Conservation (phyloP, 2,329 filamentous ascomycete species). For the Achaetomium macrosporum region DNA sequence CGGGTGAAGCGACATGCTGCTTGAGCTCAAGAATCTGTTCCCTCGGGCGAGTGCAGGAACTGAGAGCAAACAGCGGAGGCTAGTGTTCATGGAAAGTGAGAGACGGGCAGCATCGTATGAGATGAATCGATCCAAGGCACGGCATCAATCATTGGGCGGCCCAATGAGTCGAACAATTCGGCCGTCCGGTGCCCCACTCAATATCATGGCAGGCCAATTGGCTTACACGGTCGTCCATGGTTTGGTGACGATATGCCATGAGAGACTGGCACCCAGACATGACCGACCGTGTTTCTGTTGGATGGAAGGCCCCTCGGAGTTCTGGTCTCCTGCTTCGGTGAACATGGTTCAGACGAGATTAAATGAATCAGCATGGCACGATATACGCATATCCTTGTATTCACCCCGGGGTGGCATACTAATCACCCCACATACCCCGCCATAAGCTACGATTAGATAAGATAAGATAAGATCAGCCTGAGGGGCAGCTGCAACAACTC, state of each 20-base stretch:
- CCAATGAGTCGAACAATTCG: background rate
- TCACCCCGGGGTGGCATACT: background rate
- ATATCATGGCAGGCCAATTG: background rate
- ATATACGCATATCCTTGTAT: no score
- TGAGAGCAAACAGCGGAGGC: background rate
- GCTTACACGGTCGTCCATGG: no score
- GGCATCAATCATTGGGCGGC: background rate
- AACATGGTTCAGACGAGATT: no score
- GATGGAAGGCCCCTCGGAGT: no score
- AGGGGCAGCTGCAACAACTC: background rate
- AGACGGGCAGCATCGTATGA: background rate
- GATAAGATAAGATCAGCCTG: conserved; percentile 3
- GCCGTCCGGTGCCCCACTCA: background rate
- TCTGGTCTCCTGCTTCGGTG: no score
- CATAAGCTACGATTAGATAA: background rate
- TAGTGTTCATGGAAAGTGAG: conserved; percentile 4
- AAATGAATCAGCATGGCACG: no score
- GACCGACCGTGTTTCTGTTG: no score
- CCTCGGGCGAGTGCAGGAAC: background rate
- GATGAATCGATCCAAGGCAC: background rate
- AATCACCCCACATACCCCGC: background rate
- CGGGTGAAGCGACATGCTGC: conserved; percentile 40
- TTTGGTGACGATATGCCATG: no score
- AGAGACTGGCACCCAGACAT: no score
- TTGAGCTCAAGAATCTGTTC: background rate